Conservation (phyloP, 257 asterid genomes). For the Linderniella brevidens region DNA sequence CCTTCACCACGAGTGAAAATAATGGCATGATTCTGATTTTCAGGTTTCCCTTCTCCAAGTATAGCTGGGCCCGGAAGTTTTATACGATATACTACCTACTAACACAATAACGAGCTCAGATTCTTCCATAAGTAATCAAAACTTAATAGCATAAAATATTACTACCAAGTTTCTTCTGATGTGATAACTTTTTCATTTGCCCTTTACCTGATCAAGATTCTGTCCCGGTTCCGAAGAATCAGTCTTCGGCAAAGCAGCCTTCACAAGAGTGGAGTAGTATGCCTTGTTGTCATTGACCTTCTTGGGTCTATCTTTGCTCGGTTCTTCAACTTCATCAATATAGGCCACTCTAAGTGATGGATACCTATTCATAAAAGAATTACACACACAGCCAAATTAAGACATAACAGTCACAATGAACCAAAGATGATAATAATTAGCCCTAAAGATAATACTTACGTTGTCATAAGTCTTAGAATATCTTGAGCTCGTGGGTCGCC, state of each 20-base stretch:
- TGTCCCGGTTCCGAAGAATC: constrained; percentile 74
- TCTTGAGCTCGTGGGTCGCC: constrained; percentile 87
- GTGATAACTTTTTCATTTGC: too few relatives aligned
- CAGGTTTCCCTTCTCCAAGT: constrained; percentile 88
- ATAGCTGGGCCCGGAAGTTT: constrained; percentile 84
- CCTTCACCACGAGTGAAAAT: constrained; percentile 84
- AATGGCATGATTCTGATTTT: constrained; percentile 86
- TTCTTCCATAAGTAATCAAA: too few relatives aligned
- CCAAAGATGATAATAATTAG: background rate
- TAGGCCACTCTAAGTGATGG: constrained; percentile 83
- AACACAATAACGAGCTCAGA: background rate
- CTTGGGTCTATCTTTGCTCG: constrained; percentile 55
- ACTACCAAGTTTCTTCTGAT: too few relatives aligned
- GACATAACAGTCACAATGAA: background rate
- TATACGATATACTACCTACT: constrained; percentile 75
- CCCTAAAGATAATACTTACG: constrained; percentile 24
- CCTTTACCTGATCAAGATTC: constrained; percentile 87
- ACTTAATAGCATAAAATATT: too few relatives aligned
- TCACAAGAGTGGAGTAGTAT: constrained; percentile 74
- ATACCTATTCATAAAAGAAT: constrained; percentile 38
- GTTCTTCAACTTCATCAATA: constrained; percentile 81
- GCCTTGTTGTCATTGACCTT: constrained; percentile 62
- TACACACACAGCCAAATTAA: background rate
- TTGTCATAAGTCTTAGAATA: constrained; percentile 70
- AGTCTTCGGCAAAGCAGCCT: constrained; percentile 75